Conservation (phyloP, 2,329 filamentous ascomycete genomes). For the Cytospora mali region DNA sequence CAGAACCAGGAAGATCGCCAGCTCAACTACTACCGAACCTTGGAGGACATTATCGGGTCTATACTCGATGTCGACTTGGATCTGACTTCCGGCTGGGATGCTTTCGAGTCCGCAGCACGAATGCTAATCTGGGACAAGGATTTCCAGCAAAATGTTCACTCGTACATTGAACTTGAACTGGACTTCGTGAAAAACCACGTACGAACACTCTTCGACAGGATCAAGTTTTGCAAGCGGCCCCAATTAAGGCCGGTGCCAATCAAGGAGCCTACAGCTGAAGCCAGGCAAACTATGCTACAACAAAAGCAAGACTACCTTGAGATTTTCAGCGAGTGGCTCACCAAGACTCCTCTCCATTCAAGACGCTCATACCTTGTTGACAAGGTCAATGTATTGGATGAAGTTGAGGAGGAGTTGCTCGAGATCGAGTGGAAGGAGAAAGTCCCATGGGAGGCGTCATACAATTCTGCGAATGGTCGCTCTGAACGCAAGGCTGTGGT, state of each 20-base stretch:
- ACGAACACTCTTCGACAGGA: not conserved
- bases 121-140: constrained; percentile 22
- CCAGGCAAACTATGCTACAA: not conserved
- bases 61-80: constrained; percentile 9
- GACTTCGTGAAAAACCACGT: not conserved
- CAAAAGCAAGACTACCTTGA: constrained; percentile 1
- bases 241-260: not conserved
- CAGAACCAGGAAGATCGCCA: constrained; percentile 21
- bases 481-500: not conserved
- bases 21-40: constrained; percentile 17
- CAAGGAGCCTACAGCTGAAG: not conserved
- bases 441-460: constrained; percentile 16
- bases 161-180: not conserved
- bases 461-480: not conserved
- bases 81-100: constrained; percentile 23
- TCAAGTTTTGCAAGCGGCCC: not conserved
- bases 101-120: constrained; percentile 23
- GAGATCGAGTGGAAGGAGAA: constrained; percentile 22
- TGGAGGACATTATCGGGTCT: not conserved
- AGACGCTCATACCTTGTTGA: constrained; percentile 19
- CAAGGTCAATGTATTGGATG: not conserved
- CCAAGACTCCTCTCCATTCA: constrained; percentile 25
- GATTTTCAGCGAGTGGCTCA: constrained; percentile 6
- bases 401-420: constrained; percentile 5
- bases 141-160: not conserved